Evolutionary conservation across 169 alveolate genomes (phyloP), one percentile per base, ranked within the genome.

Genomic region (Cryptosporidium andersoni): DNA sequence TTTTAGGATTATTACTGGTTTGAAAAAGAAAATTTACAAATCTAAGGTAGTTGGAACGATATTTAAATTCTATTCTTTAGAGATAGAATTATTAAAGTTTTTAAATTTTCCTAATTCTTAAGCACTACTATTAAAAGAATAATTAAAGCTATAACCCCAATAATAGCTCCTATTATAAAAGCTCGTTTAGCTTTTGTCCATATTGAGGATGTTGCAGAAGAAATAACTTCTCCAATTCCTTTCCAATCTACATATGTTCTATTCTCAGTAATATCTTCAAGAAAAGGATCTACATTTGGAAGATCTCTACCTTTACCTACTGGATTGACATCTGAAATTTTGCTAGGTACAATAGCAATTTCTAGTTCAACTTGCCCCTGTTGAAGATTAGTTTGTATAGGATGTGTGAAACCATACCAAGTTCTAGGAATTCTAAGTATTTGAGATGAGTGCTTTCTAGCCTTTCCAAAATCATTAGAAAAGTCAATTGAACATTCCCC

Each of bases 221-320:
- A 90, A 12, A 92, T 66, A 16, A 93, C 94, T 49, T 94, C 96
- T 25, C 91, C 94, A 12, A 95, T 91, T 49, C 91, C 95, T 14
- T 92, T 91, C 97, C 96, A 94, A 89, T 94, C 97, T 3, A 95
- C 93, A 80, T 90, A 94, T 1, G 95, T 92, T 56, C 98, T 89
- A 82, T 95, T 94, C 55, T 94, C 96, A 14, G 93, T 88, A 40
- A 95, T 97, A 1, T 89, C 89, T 4, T 95, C 96, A 12, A 95
- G 88, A 80, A 88, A 92, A 5, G 98, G 98, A 58, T 94, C 95
- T 53, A 91, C 80, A 67, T 95, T 95, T 5, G 98, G 98, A 64
- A 92, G 96, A 47, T 94, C 97, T 48, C 98, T 65, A 14, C 97
- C 98, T 80, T 91, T 92, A 36, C 98, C 98, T 9, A 94, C 98